Base-by-base conservation (phyloP, 1,284 basidiomycete genomes). In the Coniophora puteana region DNA sequence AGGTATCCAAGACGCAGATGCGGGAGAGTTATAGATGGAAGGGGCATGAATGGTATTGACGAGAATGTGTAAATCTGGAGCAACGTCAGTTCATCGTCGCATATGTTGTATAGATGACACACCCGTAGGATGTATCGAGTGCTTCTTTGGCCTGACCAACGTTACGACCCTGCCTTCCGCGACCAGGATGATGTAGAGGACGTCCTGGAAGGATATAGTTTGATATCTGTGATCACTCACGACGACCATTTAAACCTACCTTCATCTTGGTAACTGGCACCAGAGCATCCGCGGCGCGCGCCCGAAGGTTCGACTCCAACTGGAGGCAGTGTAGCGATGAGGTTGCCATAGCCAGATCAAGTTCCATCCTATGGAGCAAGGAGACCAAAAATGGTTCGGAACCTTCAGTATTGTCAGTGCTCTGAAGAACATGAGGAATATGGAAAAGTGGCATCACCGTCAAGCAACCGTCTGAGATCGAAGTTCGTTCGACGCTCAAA, bases 61-160 rank as follows among this genome's bases (percentile, higher is more conserved):
- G 21, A 94, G 73, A 27, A 95, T 80, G 54, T 94, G 91, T 23
- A 95, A 77, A 55, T 94, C 92, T 89, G 52, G n/a, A 39, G 21
- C 20, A 24, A 39, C 23, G 44, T 36, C 40, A 27, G 35, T 38
- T n/a, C n/a, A 40, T 25, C 30, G 35, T 16, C 26, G 6, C 11
- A 41, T 20, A 43, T 5, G 27, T 7, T 18, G 18, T 28, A 24
- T 33, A n/a, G 4, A 28, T 13, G 28, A 32, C 24, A 56, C 68
- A 88, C 90, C 90, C 35, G 90, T 83, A 4, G 95, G 93, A 62
- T 99, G 93, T 43, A 98, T 93, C 0, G 91, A 92, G 57, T 98
- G 95, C 54, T 89, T 93, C 58, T 78, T 83, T 0, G 95, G 95
- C 41, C 96, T 72, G 11, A 95, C 80, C 4, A 99, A 72, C 3